Base-by-base conservation (phyloP, 805 yeast genomes). In the Yamadazyma endophytica region DNA sequence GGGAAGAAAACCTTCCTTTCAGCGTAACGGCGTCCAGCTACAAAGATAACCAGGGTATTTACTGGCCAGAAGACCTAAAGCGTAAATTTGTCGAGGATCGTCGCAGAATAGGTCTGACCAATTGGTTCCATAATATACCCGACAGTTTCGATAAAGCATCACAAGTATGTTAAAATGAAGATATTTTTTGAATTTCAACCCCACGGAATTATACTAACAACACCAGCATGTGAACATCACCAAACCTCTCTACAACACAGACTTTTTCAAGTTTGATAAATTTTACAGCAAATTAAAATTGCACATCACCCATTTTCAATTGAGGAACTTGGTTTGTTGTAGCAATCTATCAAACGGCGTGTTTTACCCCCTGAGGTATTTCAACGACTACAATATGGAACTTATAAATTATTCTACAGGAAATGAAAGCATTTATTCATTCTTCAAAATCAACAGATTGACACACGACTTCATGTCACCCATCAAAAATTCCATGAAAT, bases 251-350 rank as follows among this genome's bases (percentile, higher is more conserved):
- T 37, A 50, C 8, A 48, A 43, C 19, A 58, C 68, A 6, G 64
- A 65, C 22, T 61, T 68, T 31, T 68, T 47, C 40, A 47, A 44
- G 36, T 66, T 63, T 39, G 50, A 60, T 21, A 56, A 53, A 31
- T 70, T 64, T 40, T 68, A 51, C 52, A 50, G 64, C 35, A 50
- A 55, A 36, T 61, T 77, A 6, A 66, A 64, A 31, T 73, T 78
- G 5, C 67, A 63, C 39, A 55, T 75, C 9, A 65, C 70, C 13
- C 82, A 78, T 55, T 75, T 76, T 48, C 82, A 77, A 52, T 56
- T 77, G 20, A 53, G 82, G 11, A 68, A 73, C 35, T 52, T 75
- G 29, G 65, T 77, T 6, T 61, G 64, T 33, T 68, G 57, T 41
- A 58, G 57, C 19, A 52, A 48, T 27, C 44, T 44, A 31, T 46